Evolutionary conservation across 345 rosid genomes (phyloP).

Genomic region (Linum trigynum): DNA sequence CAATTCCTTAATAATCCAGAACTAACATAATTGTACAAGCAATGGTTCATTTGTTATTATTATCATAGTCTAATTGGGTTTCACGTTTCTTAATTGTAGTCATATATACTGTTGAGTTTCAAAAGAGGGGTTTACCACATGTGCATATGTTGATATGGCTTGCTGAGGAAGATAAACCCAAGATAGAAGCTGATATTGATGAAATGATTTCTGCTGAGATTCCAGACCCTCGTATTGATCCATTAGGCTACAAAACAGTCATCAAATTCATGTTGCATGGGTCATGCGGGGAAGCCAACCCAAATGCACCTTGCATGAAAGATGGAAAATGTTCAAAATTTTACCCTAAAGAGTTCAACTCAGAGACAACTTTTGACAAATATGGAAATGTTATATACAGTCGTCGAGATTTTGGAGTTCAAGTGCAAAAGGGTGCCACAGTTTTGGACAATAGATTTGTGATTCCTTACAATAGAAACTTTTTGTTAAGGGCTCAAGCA

Average conservation of each 20-base stretch:
- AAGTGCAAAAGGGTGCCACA: not conserved
- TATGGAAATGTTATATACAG: not conserved
- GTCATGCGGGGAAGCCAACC: not conserved
- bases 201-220: not conserved
- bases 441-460: not conserved
- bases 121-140: too few relatives aligned
- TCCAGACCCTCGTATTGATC: not conserved
- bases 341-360: not conserved
- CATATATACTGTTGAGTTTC: too few relatives aligned
- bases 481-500: not conserved
- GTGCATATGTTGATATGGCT: too few relatives aligned
- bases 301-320: not conserved
- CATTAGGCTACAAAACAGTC: not conserved
- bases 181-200: not conserved
- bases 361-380: not conserved
- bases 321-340: not conserved
- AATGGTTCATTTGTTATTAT: too few relatives aligned
- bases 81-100: too few relatives aligned
- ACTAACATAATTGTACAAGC: too few relatives aligned
- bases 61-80: too few relatives aligned
- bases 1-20: too few relatives aligned
- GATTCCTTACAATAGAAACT: not conserved
- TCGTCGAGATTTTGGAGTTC: not conserved
- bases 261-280: constrained; percentile 1
- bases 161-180: too few relatives aligned